These are phyloP conservation scores for Carpinus fangiana DNA, from an alignment of 306 rosid genomes.

Conservation along the genomic window DNA sequence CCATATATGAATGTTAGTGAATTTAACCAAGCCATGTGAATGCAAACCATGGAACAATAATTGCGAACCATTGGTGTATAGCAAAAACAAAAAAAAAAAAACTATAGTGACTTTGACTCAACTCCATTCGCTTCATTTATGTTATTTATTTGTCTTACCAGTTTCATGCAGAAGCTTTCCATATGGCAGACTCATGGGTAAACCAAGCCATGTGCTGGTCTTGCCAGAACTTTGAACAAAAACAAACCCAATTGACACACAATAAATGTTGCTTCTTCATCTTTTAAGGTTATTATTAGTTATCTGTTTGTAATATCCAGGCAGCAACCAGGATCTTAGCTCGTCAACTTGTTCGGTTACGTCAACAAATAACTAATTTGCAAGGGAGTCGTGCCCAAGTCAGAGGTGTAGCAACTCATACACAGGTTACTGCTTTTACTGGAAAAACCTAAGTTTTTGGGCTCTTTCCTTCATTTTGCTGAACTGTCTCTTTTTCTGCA, in stretches of 20 bases:
- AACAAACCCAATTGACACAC: neutral
- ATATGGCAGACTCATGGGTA: neutral
- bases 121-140: neutral
- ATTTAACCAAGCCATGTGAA: too few species aligned
- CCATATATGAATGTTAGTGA: neutral
- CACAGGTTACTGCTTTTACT: slow-evolving; percentile 57
- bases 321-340: slow-evolving; percentile 92
- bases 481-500: slow-evolving; percentile 30
- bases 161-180: neutral
- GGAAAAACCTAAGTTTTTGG: neutral
- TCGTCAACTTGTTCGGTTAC: slow-evolving; percentile 91
- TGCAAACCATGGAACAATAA: too few species aligned
- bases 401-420: slow-evolving; percentile 94
- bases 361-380: slow-evolving; percentile 95
- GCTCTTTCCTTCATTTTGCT: slow-evolving; percentile 13
- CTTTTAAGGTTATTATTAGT: neutral
- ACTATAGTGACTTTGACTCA: too few species aligned
- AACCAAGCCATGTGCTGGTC: neutral
- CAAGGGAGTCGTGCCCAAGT: slow-evolving; percentile 99
- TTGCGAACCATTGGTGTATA: too few species aligned
- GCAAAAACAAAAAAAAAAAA: too few species aligned
- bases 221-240: neutral
- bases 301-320: slow-evolving; percentile 34
- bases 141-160: too few species aligned
- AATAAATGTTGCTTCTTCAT: neutral